phyloP scores from a whole-genome alignment of 768 basidiomycete genomes.

The Agaricus bisporus region DNA sequence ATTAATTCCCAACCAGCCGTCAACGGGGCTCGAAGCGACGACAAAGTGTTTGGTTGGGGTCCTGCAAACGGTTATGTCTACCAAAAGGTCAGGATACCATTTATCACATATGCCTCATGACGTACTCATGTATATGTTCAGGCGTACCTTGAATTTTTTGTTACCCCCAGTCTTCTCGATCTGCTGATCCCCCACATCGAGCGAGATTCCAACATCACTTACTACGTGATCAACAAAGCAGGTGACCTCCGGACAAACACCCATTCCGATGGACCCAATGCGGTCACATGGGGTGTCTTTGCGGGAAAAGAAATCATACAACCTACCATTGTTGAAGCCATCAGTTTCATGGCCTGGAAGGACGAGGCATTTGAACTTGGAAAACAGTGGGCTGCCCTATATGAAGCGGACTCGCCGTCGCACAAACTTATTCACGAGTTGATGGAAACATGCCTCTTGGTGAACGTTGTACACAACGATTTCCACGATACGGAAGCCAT shows the following conservation, averaged over 20 bases:
- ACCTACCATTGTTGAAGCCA: slow-evolving; percentile 94
- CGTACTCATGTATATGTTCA: slow-evolving; percentile 22
- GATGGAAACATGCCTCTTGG: slow-evolving; percentile 80
- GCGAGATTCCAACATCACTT: slow-evolving; percentile 83
- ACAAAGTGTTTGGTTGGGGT: slow-evolving; percentile 89
- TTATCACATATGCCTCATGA: background rate
- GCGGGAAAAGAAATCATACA: slow-evolving; percentile 95
- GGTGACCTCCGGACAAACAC: slow-evolving; percentile 95
- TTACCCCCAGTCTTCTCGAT: slow-evolving; percentile 65
- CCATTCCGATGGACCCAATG: slow-evolving; percentile 92
- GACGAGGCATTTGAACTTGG: slow-evolving; percentile 95
- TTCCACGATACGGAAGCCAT: slow-evolving; percentile 83
- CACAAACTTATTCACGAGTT: slow-evolving; percentile 69
- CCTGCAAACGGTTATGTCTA: slow-evolving; percentile 92
- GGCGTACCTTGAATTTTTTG: slow-evolving; percentile 97
- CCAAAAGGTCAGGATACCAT: slow-evolving; percentile 62
- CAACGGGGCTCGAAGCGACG: slow-evolving; percentile 80
- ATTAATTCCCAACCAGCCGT: slow-evolving; percentile 98
- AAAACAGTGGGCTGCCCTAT: slow-evolving; percentile 83
- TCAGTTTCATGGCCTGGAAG: slow-evolving; percentile 99
- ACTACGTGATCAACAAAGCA: slow-evolving; percentile 94
- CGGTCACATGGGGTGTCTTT: slow-evolving; percentile 99
- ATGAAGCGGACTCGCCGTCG: slow-evolving; percentile 70
- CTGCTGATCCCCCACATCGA: slow-evolving; percentile 78
- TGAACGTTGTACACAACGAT: slow-evolving; percentile 96